A percentile compares a stretch with the other conserved stretches of the same genome.
These are phyloP conservation scores for Arctostaphylos glauca DNA, from an alignment of 148 eudicot genomes.

Conservation along the genomic window DNA sequence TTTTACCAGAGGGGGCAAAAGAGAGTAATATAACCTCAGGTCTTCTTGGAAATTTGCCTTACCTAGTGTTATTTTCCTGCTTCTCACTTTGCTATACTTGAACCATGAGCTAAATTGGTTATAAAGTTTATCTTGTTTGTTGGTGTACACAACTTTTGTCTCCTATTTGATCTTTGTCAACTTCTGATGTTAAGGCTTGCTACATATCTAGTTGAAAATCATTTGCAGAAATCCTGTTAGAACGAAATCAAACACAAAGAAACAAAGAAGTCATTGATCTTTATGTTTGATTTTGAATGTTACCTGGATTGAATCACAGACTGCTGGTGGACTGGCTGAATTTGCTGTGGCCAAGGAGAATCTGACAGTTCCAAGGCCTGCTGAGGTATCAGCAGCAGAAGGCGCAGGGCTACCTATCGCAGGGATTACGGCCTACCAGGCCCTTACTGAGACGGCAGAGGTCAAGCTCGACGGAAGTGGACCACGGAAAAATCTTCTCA, in stretches of 20 bases:
- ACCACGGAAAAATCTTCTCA: constrained; percentile 51
- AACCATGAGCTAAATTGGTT: neutral
- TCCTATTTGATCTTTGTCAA: no score
- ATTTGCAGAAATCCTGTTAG: no score
- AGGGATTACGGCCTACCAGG: constrained; percentile 65
- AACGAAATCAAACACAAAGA: neutral
- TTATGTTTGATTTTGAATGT: neutral
- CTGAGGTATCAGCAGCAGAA: constrained; percentile 73
- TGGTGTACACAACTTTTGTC: neutral
- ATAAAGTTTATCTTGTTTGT: no score
- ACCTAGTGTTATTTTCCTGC: neutral
- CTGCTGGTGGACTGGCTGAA: constrained; percentile 75
- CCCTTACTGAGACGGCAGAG: constrained; percentile 46
- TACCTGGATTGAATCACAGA: constrained; percentile 29
- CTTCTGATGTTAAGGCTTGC: neutral
- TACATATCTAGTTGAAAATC: no score
- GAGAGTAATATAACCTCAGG: no score
- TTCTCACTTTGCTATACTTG: neutral
- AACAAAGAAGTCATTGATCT: neutral
- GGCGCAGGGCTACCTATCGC: constrained; percentile 59
- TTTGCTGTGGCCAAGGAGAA: constrained; percentile 55
- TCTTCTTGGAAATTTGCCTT: neutral
- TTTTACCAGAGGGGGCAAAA: no score
- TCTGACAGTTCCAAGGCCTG: constrained; percentile 47
- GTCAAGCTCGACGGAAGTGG: constrained; percentile 58